phyloP scores from a whole-genome alignment of 2,329 filamentous ascomycete genomes.

The Lachnellula willkommii region DNA sequence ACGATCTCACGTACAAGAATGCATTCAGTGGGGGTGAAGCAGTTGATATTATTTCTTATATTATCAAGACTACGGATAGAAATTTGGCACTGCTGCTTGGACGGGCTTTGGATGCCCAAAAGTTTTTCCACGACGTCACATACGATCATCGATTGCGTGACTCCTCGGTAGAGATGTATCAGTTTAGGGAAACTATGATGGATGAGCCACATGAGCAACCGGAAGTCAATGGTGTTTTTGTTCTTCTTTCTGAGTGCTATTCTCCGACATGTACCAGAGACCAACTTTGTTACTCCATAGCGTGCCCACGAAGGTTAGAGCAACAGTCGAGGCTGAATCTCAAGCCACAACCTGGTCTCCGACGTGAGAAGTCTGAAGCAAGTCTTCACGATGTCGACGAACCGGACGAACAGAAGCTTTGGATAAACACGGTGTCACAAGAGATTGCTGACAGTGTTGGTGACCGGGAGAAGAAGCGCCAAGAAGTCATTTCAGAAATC shows the following conservation, averaged over 20 bases:
- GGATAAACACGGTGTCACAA: slow-evolving; percentile 98
- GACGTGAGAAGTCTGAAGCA: slow-evolving; percentile 57
- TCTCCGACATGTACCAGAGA: slow-evolving; percentile 95
- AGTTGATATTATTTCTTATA: slow-evolving; percentile 90
- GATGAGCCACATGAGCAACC: slow-evolving; percentile 70
- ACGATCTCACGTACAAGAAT: slow-evolving; percentile 94
- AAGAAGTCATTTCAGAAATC: slow-evolving; percentile 96
- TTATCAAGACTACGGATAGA: slow-evolving; percentile 93
- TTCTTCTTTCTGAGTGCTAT: slow-evolving; percentile 93
- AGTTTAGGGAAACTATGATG: slow-evolving; percentile 88
- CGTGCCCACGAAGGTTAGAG: slow-evolving; percentile 86
- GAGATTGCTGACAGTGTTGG: slow-evolving; percentile 86
- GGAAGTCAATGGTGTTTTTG: slow-evolving; percentile 89
- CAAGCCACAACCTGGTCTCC: slow-evolving; percentile 81
- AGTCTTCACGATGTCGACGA: slow-evolving; percentile 83
- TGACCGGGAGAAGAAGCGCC: slow-evolving; percentile 92
- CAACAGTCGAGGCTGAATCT: slow-evolving; percentile 92
- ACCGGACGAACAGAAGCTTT: slow-evolving; percentile 93
- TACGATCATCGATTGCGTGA: slow-evolving; percentile 95
- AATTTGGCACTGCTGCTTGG: slow-evolving; percentile 89
- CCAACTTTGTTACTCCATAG: slow-evolving; percentile 95
- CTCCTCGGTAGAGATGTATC: slow-evolving; percentile 91
- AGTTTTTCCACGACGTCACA: slow-evolving; percentile 98
- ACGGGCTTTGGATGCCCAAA: slow-evolving; percentile 89
- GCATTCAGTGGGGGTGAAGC: slow-evolving; percentile 94